A percentile compares a stretch with the other conserved stretches of the same genome.
Conservation (phyloP, 75 land plant genomes). For the Cryptomeria japonica region DNA sequence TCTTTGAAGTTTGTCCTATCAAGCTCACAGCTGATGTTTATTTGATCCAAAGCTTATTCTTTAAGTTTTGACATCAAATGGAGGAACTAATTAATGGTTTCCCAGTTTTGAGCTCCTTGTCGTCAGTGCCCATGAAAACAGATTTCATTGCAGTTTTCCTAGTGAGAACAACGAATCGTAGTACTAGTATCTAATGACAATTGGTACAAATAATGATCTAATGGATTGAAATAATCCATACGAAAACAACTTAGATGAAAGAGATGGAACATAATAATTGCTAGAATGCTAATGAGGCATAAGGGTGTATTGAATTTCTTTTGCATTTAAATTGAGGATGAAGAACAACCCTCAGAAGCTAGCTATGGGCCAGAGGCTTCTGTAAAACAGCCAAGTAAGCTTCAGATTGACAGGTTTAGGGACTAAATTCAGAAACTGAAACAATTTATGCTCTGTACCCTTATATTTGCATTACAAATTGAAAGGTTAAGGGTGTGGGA, state of each 20-base stretch:
- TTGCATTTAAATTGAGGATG: constrained; percentile 68
- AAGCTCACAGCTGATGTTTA: constrained; percentile 63
- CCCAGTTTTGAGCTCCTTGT: neutral
- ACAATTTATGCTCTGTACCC: no score
- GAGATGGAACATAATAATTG: constrained; percentile 64
- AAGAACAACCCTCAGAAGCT: constrained; percentile 50
- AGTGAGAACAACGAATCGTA: neutral
- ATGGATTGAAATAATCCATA: neutral
- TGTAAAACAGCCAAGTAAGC: constrained; percentile 60
- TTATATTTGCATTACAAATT: no score
- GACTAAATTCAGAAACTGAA: neutral
- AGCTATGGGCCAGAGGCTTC: constrained; percentile 67
- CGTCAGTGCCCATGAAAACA: neutral
- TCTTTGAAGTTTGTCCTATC: constrained; percentile 50
- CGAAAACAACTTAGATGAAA: constrained; percentile 29
- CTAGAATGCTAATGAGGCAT: constrained; percentile 58
- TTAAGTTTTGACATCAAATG: neutral
- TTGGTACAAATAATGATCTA: neutral
- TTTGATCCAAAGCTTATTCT: neutral
- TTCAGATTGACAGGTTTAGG: neutral
- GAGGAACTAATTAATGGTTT: neutral
- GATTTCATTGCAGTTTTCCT: neutral
- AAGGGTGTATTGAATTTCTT: constrained; percentile 60
- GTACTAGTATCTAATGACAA: neutral
- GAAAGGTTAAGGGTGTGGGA: no score